These are phyloP conservation scores for Coemansia sp. DNA, from an alignment of 192 early-diverging fungal species.

Conservation along the genomic window DNA sequence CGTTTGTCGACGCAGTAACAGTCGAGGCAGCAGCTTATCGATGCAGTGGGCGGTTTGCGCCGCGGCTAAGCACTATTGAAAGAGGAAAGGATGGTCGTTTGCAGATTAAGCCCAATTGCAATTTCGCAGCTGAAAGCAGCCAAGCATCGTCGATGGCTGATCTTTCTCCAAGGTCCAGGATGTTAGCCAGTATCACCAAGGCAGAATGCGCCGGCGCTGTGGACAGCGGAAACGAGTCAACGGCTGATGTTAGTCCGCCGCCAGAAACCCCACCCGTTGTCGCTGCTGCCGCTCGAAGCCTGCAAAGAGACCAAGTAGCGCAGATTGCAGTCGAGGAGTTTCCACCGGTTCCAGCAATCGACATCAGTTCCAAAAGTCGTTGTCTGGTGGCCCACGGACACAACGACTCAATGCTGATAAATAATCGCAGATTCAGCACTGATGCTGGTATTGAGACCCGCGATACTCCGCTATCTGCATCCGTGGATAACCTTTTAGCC, in stretches of 20 bases:
- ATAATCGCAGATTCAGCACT: conserved; percentile 10
- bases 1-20: conserved; percentile 15
- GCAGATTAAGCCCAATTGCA: conserved; percentile 22
- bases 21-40: conserved; percentile 27
- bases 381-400: background rate
- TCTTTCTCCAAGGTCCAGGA: background rate
- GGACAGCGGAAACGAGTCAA: conserved; percentile 14
- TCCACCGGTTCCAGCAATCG: conserved; percentile 1
- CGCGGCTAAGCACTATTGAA: conserved; percentile 47
- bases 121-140: background rate
- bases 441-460: background rate
- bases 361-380: background rate
- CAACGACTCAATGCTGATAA: conserved; percentile 23
- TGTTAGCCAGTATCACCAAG: background rate
- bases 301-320: background rate
- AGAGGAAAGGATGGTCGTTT: conserved; percentile 38
- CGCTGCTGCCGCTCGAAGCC: background rate
- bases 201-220: background rate
- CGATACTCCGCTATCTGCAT: background rate
- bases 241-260: conserved; percentile 4
- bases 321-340: conserved; percentile 13
- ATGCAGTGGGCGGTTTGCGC: conserved; percentile 34
- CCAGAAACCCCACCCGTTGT: background rate
- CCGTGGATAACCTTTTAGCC: background rate
- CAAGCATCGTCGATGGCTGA: background rate